Evolutionary conservation across 2,329 filamentous ascomycete genomes (phyloP).

Genomic region (Trichoderma koningiopsis): DNA sequence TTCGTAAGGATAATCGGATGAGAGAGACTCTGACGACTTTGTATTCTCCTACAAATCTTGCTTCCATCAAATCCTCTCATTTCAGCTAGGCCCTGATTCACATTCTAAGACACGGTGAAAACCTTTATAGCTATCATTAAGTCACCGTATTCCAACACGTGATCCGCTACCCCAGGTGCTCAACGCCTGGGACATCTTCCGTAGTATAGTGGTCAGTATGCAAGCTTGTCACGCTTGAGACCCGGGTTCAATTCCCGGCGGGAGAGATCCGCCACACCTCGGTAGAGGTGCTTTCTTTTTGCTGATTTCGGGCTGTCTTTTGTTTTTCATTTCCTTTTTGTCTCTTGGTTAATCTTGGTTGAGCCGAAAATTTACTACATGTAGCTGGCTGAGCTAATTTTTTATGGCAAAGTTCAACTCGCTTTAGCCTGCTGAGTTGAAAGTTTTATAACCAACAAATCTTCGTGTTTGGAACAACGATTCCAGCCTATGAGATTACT

Average conservation of each 20-base stretch:
- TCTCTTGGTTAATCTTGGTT: background rate
- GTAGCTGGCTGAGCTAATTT: background rate
- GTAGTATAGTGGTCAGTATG: constrained; percentile 33
- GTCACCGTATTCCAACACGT: background rate
- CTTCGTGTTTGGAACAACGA: background rate
- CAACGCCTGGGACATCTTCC: constrained; percentile 28
- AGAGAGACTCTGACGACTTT: too few species aligned
- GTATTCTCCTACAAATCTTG: too few species aligned
- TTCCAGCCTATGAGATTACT: background rate
- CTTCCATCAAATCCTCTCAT: too few species aligned
- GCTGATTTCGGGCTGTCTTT: background rate
- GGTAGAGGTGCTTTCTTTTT: background rate
- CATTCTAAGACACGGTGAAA: background rate
- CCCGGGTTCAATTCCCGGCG: constrained; percentile 33
- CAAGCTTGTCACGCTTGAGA: constrained; percentile 33
- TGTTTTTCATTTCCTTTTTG: background rate
- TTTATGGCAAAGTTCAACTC: background rate
- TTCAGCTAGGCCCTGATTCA: too few species aligned
- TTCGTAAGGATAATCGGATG: too few species aligned
- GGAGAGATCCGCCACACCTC: constrained; percentile 25
- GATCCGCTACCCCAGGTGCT: constrained; percentile 25
- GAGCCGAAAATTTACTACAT: rapidly evolving
- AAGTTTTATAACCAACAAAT: background rate
- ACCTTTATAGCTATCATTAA: background rate
- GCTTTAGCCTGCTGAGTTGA: background rate